Base-by-base conservation (phyloP, 1,284 basidiomycete genomes). In the Xanthoconium separans region DNA sequence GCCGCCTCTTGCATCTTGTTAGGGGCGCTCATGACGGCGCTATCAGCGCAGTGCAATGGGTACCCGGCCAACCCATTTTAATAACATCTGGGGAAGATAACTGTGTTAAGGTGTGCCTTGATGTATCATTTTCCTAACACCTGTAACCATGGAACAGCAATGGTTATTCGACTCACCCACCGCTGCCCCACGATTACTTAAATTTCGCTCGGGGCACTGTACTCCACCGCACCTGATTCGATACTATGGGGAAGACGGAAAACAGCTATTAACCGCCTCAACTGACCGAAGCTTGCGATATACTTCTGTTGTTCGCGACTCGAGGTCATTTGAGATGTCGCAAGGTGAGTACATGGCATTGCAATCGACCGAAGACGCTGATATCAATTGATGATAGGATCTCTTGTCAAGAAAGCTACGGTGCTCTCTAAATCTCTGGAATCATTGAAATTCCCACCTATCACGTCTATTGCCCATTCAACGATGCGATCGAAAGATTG, bases 111-210 rank as follows among this genome's bases (percentile, higher is more conserved):
- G 92, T 94, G 50, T 4, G 55, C 18, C 18, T 44, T 39, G 41
- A 36, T 13, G 12, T 36, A 51, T 45, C 16, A 5, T 34, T 30
- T 55, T 39, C 8, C 13, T 47, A 29, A 20, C 47, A 47, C 31
- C 49, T 40, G 39, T 53, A 47, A 70, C 29, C 29, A 13, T 59
- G 31, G 47, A 48, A 15, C 63, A 95, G 93, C 95, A 99, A 92
- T 99, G 97, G 96, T 74, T 97, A 44, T 97, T 98, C 63, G 97
- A 99, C 68, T 90, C 93, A 0, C 91, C 93, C 0, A 89, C 89
- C 0, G 78, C 90, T 1, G 79, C 91, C 12, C 95, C 96, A 3
- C 81, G 93, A 41, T 75, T 99, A 13, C 81, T 98, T 44, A 98
- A 98, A 75, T 90, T 85, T 67, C 84, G 97, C 44, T 90, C 92